A percentile compares a stretch with the other conserved stretches of the same genome.
Evolutionary conservation across 148 eudicot species (phyloP).

Genomic region (Chenopodium suecicum): DNA sequence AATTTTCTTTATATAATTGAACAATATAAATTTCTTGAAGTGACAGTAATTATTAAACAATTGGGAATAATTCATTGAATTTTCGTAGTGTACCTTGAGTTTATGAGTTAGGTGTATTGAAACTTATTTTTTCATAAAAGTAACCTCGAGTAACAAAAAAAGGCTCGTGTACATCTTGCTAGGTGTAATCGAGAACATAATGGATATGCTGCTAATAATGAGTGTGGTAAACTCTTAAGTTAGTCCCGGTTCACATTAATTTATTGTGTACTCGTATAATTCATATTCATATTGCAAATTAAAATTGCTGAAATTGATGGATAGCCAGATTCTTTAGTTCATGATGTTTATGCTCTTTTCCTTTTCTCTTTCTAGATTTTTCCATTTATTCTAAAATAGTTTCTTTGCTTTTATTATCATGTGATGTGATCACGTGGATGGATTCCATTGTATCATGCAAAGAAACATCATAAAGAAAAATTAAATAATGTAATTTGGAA

Average conservation of each 20-base stretch:
- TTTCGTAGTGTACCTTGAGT: not conserved
- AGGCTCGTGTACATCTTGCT: no score
- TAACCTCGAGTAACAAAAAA: no score
- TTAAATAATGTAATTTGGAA: not conserved
- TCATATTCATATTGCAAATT: not conserved
- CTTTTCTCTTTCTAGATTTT: constrained; percentile 1
- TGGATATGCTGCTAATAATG: not conserved
- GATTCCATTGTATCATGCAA: constrained; percentile 19
- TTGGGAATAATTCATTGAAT: not conserved
- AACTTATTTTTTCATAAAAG: no score
- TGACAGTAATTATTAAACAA: not conserved
- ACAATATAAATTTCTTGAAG: not conserved
- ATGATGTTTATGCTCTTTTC: constrained; percentile 20
- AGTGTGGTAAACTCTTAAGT: no score
- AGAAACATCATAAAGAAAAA: not conserved
- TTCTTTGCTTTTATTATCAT: constrained; percentile 21
- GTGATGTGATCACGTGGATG: constrained; percentile 44
- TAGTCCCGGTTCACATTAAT: no score
- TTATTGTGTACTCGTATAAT: not conserved
- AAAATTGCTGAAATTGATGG: constrained; percentile 7
- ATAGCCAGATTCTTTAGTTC: constrained; percentile 24
- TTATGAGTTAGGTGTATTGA: not conserved
- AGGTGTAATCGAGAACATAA: not conserved
- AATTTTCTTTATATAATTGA: not conserved
- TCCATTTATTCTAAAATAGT: not conserved